phyloP scores from a whole-genome alignment of 768 basidiomycete species.

The Suillus placidus region DNA sequence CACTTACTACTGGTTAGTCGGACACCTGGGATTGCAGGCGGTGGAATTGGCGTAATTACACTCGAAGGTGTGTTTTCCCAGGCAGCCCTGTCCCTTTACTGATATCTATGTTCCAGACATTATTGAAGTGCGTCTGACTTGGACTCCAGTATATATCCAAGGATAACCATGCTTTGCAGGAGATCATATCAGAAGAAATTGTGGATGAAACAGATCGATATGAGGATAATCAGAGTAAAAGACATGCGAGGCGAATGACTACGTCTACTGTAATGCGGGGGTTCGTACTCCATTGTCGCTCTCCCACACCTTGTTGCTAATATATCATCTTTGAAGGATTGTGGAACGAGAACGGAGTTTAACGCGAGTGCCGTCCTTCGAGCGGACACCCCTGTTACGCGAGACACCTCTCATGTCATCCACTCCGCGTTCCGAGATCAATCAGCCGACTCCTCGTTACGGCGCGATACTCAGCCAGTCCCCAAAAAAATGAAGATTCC shows the following conservation, averaged over 20 bases:
- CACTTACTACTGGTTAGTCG: constrained; percentile 86
- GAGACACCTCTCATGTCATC: neutral
- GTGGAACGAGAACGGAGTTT: constrained; percentile 53
- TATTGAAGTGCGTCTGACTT: constrained; percentile 55
- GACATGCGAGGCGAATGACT: constrained; percentile 66
- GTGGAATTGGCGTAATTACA: constrained; percentile 90
- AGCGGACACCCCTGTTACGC: constrained; percentile 42
- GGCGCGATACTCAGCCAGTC: constrained; percentile 8
- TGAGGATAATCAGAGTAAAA: constrained; percentile 84
- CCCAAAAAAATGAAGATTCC: neutral
- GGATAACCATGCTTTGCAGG: constrained; percentile 44
- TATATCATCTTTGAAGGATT: constrained; percentile 39
- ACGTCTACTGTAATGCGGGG: constrained; percentile 81
- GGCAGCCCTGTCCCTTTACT: neutral
- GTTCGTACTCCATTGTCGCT: constrained; percentile 37
- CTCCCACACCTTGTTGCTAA: neutral
- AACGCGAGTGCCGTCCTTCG: constrained; percentile 30
- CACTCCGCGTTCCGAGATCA: constrained; percentile 1
- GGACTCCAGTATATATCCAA: neutral
- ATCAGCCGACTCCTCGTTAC: neutral
- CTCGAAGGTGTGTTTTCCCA: constrained; percentile 62
- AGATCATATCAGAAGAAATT: constrained; percentile 96
- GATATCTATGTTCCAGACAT: constrained; percentile 51
- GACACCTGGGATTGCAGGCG: constrained; percentile 81
- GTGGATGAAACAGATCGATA: constrained; percentile 94